Evolutionary conservation across 441 rosid genomes (phyloP), one percentile per base, ranked within the genome.

Genomic region (Gossypium lobatum): DNA sequence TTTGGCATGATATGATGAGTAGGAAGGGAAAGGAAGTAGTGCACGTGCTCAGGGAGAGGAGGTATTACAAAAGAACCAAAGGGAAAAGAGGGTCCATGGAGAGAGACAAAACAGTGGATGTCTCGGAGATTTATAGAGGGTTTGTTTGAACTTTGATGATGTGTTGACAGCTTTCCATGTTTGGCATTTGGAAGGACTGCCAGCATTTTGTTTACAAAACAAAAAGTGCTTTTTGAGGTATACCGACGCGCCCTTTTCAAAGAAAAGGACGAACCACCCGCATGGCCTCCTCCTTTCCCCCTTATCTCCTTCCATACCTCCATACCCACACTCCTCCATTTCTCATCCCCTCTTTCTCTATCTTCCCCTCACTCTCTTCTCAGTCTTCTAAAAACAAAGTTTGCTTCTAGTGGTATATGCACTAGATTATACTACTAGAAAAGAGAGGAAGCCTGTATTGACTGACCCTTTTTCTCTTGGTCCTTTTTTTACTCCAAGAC

Each of bases 151-250:
- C 7, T 5, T 31, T 31, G 37, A 31, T 31, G 37, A 31, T 31
- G 37, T 31, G 37, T 31, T 31, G 83, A 79, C 83, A 80, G 82
- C 79, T 80, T 79, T 78, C 53, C 70, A 58, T 75, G 71, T 80
- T 79, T 77, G 81, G 80, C 84, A 79, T 77, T 79, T 80, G 80
- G 65, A 85, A 80, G 71, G 59, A 62, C 76, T 78, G 80, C 81
- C 80, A 68, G 26, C 83, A 70, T 70, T 74, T 66, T 75, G 52
- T 58, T 46, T 7, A 28, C 28, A 21, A 28, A 42, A 21, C 53
- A 53, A 13, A 63, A 46, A 7, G 7, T 31, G 37, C 37, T 8
- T 2, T 3, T 58, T 26, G 23, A 37, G 9, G 64, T 66, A 50
- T 72, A 26, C 63, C 61, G 63, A 54, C 72, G 25, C 64, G 55